These are phyloP conservation scores for Aspergillus baeticus DNA, from an alignment of 495 filamentous ascomycete genomes.

Conservation along the genomic window DNA sequence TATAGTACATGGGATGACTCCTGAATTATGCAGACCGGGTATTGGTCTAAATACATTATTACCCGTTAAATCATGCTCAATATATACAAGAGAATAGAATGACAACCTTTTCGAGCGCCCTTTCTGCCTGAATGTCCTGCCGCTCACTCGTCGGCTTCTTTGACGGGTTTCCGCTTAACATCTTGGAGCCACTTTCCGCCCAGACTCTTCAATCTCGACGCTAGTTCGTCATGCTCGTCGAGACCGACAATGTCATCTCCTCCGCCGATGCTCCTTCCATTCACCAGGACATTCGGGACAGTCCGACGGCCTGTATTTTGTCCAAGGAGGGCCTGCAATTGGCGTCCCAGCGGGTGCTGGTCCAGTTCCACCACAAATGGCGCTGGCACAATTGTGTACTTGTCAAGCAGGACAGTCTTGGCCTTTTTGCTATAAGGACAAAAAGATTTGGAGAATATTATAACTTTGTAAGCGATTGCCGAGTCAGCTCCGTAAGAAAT, in stretches of 20 bases:
- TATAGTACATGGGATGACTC: too few species aligned
- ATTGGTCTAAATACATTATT: slow-evolving; percentile 8
- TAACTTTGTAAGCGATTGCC: slow-evolving; percentile 58
- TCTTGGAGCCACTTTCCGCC: slow-evolving; percentile 69
- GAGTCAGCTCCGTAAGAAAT: neutral
- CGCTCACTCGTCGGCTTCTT: neutral
- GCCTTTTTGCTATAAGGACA: slow-evolving; percentile 82
- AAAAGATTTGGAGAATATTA: slow-evolving; percentile 94
- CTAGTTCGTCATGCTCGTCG: slow-evolving; percentile 65
- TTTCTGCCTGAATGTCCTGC: too few species aligned
- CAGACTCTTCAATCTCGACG: slow-evolving; percentile 68
- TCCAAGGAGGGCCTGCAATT: slow-evolving; percentile 66
- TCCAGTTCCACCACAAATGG: slow-evolving; percentile 93
- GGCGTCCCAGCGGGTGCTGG: slow-evolving; percentile 66
- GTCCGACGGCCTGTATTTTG: slow-evolving; percentile 77
- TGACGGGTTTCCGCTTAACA: slow-evolving; percentile 23
- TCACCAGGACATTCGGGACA: slow-evolving; percentile 89
- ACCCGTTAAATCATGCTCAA: neutral
- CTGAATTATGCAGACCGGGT: too few species aligned
- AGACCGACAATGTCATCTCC: slow-evolving; percentile 80
- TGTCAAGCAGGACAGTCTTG: slow-evolving; percentile 76
- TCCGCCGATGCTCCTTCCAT: slow-evolving; percentile 86
- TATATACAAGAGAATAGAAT: slow-evolving; percentile 9
- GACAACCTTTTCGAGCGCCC: too few species aligned
- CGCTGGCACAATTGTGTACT: slow-evolving; percentile 76